A percentile compares a stretch with the other conserved stretches of the same genome.
Conservation (phyloP, 768 basidiomycete genomes). For the Agaricus blazei region DNA sequence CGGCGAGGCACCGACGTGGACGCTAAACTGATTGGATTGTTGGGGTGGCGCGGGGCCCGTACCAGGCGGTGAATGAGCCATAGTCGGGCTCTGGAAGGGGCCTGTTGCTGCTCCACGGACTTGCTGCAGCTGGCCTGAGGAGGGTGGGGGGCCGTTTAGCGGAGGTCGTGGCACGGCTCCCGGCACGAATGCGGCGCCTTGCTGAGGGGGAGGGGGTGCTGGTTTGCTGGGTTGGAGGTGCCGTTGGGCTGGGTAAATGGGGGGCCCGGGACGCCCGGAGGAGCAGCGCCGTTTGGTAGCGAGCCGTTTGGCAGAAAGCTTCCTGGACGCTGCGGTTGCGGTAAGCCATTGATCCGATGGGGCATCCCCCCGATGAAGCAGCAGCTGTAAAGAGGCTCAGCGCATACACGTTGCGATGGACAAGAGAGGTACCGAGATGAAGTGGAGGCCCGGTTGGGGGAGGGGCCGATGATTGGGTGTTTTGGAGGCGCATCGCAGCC, state of each 20-base stretch:
- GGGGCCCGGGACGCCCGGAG: conserved; percentile 10
- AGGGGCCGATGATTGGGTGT: conserved; percentile 19
- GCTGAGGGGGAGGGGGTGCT: conserved; percentile 3
- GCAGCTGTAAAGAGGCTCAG: too few relatives aligned
- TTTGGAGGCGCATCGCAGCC: conserved; percentile 20
- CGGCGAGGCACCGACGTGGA: conserved; percentile 45
- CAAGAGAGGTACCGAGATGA: conserved; percentile 5
- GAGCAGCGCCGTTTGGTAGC: conserved; percentile 11
- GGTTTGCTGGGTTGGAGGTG: conserved; percentile 8
- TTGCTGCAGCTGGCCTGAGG: conserved; percentile 13
- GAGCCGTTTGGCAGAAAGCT: conserved; percentile 4
- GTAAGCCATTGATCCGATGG: conserved; percentile 14
- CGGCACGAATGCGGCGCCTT: conserved; percentile 18
- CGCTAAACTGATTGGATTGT: conserved; percentile 38
- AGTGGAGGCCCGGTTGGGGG: conserved; percentile 12
- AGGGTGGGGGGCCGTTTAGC: conserved; percentile 13
- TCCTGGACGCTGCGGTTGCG: conserved; percentile 4
- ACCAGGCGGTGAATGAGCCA: conserved; percentile 57
- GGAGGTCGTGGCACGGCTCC: conserved; percentile 12
- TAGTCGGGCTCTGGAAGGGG: conserved; percentile 62
- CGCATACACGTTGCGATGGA: background rate
- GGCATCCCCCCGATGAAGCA: conserved; percentile 12
- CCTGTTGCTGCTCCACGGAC: conserved; percentile 16
- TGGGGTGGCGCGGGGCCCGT: conserved; percentile 17
- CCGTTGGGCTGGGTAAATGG: conserved; percentile 9